These are phyloP conservation scores for Verbena officinalis DNA, from an alignment of 257 asterid species.

Conservation along the genomic window DNA sequence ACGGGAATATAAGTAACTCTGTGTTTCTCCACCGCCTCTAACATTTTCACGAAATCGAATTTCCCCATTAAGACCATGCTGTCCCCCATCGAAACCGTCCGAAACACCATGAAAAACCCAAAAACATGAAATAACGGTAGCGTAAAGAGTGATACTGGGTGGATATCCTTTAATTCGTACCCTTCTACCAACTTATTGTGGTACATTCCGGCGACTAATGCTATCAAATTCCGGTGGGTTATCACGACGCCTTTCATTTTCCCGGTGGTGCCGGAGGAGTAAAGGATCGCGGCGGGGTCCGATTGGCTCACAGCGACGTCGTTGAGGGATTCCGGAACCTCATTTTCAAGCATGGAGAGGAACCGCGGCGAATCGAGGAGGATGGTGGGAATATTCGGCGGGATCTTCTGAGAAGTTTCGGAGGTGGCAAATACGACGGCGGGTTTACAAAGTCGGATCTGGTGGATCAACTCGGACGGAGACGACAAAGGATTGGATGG, in stretches of 20 bases:
- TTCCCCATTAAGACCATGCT: conserved; percentile 54
- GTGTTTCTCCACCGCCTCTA: conserved; percentile 65
- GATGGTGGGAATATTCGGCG: conserved; percentile 37
- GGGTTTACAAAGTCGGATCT: conserved; percentile 59
- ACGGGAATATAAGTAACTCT: conserved; percentile 74
- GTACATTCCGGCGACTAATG: conserved; percentile 44
- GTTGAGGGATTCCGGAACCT: neutral
- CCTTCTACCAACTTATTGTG: conserved; percentile 18
- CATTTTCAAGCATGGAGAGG: conserved; percentile 44
- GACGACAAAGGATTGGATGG: conserved; percentile 87
- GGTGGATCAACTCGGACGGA: conserved; percentile 61
- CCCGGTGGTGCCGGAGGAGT: conserved; percentile 96
- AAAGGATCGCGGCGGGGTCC: conserved; percentile 71
- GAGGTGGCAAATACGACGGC: conserved; percentile 57
- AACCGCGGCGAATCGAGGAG: conserved; percentile 63
- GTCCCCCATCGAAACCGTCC: conserved; percentile 73
- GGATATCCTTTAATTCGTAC: conserved; percentile 9
- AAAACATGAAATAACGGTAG: conserved; percentile 86
- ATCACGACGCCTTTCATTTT: conserved; percentile 73
- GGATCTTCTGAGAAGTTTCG: conserved; percentile 41
- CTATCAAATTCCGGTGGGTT: conserved; percentile 75
- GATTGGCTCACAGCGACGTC: conserved; percentile 47
- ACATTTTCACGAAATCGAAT: conserved; percentile 77
- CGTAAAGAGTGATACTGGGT: conserved; percentile 53
- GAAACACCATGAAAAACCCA: conserved; percentile 78